Evolutionary conservation across 768 basidiomycete species (phyloP).

Genomic region (Mycena venus): DNA sequence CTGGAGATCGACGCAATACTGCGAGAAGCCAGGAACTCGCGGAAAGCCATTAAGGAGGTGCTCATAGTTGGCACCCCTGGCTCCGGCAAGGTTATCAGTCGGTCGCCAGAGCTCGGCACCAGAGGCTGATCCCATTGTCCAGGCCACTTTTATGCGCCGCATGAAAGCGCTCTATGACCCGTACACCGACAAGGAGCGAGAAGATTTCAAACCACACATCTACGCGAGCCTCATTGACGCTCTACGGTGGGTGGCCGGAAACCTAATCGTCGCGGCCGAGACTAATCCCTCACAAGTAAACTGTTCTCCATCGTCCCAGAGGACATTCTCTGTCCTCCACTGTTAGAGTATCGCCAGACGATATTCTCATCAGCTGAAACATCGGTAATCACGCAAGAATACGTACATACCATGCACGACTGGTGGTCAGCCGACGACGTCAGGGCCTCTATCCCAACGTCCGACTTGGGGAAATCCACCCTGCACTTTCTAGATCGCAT

Average conservation of each 20-base stretch:
- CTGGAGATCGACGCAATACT: neutral
- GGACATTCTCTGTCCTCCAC: neutral
- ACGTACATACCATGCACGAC: neutral
- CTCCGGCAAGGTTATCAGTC: neutral
- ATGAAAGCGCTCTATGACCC: neutral
- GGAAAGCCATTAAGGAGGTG: neutral
- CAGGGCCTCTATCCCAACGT: neutral
- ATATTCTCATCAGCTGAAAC: neutral
- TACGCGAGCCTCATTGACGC: neutral
- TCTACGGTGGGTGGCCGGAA: neutral
- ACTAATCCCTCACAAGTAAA: neutral
- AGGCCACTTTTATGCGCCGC: neutral
- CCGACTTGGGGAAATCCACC: neutral
- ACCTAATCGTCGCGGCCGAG: neutral
- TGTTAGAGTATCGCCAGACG: neutral
- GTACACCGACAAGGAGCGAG: neutral
- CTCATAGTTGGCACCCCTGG: neutral
- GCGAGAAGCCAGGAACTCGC: neutral
- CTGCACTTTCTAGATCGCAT: neutral
- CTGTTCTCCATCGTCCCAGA: neutral
- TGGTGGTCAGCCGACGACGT: neutral
- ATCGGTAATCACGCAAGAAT: neutral
- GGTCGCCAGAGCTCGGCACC: neutral
- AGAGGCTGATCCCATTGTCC: neutral
- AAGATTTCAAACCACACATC: neutral